phyloP scores from a whole-genome alignment of 2,329 filamentous ascomycete genomes.

The Ciborinia camelliae region DNA sequence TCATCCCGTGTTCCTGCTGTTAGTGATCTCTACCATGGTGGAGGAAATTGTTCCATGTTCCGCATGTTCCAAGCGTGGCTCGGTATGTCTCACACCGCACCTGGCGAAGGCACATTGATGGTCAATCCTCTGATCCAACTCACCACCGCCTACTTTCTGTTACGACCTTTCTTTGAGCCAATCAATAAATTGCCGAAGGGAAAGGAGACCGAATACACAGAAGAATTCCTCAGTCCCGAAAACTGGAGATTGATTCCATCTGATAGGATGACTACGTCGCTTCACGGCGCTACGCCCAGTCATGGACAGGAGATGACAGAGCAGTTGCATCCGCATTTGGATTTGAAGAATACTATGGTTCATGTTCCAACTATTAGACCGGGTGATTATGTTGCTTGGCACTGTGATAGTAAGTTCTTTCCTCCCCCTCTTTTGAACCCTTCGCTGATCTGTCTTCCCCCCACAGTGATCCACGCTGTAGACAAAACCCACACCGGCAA shows the following conservation, averaged over 20 bases:
- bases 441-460: neutral
- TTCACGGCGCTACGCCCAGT: constrained; percentile 65
- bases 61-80: constrained; percentile 91
- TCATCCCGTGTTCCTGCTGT: constrained; percentile 63
- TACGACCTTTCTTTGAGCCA: constrained; percentile 73
- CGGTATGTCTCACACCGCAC: constrained; percentile 68
- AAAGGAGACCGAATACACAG: constrained; percentile 43
- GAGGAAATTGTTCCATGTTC: constrained; percentile 80
- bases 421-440: no score
- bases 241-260: constrained; percentile 58
- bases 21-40: constrained; percentile 74
- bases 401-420: constrained; percentile 40
- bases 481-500: constrained; percentile 72
- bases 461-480: constrained; percentile 60
- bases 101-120: constrained; percentile 73
- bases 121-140: constrained; percentile 76
- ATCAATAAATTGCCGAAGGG: constrained; percentile 38
- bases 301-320: constrained; percentile 60
- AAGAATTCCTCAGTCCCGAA: constrained; percentile 9
- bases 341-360: constrained; percentile 60
- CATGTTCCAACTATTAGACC: constrained; percentile 60
- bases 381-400: constrained; percentile 67
- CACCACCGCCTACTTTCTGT: constrained; percentile 74
- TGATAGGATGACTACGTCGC: constrained; percentile 45
- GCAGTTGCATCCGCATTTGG: constrained; percentile 60